These are phyloP conservation scores for Phlebiopsis flavidoalba DNA, from an alignment of 768 basidiomycete genomes.

Conservation along the genomic window DNA sequence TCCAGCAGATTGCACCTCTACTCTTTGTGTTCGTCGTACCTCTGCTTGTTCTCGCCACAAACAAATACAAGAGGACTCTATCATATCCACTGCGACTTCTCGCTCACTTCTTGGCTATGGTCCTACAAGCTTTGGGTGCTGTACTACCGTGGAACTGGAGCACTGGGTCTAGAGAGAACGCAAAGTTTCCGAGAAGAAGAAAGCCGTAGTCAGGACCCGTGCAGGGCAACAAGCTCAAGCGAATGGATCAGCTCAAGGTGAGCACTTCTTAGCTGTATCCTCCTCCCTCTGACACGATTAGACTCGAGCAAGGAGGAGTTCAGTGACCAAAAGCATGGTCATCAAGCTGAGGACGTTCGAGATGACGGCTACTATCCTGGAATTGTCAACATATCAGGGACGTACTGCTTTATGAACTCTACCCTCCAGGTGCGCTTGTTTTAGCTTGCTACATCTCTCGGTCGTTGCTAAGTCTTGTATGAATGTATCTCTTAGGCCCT, in stretches of 20 bases:
- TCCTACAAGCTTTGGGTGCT: constrained; percentile 52
- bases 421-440: constrained; percentile 66
- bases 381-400: constrained; percentile 92
- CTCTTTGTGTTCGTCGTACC: constrained; percentile 45
- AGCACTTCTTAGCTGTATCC: neutral
- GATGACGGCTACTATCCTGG: constrained; percentile 70
- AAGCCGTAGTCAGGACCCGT: constrained; percentile 46
- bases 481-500: constrained; percentile 54
- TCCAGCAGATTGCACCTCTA: constrained; percentile 57
- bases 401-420: constrained; percentile 97
- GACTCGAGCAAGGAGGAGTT: constrained; percentile 7
- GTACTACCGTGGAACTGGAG: constrained; percentile 64
- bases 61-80: constrained; percentile 16
- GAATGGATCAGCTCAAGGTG: constrained; percentile 24
- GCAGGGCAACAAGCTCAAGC: constrained; percentile 50
- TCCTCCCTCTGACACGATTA: constrained; percentile 2
- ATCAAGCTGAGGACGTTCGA: constrained; percentile 2
- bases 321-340: neutral
- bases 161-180: constrained; percentile 16
- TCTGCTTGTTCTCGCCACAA: constrained; percentile 27
- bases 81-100: constrained; percentile 3
- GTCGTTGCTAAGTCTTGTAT: neutral
- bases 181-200: constrained; percentile 36
- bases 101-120: constrained; percentile 35
- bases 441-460: neutral